Base-by-base conservation (phyloP, 768 basidiomycete genomes). In the Cystobasidium onofrii region DNA sequence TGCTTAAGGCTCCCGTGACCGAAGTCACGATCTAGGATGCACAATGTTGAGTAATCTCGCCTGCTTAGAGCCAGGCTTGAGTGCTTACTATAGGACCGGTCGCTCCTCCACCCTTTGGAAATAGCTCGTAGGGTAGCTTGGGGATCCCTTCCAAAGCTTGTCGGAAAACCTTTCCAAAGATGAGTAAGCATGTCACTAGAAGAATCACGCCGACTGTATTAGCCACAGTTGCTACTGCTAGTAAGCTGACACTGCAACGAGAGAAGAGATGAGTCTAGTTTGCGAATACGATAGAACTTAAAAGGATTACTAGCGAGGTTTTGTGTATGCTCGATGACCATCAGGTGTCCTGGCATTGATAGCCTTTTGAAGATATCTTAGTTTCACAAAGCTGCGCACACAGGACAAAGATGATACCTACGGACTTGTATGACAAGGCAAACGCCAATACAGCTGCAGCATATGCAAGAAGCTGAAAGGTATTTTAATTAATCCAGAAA, bases 301-400 rank as follows among this genome's bases (percentile, higher is more conserved):
- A 44, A 13, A 39, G 27, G 25, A 54, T 57, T 36, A 60, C 69
- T 71, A 71, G 13, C 54, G 10, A 39, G 69, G 23, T 27, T 71
- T 71, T 23, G 55, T 33, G 54, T 71, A 71, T 13, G 54, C 55
- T n/a, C 69, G 69, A 41, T 60, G 29, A 17, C 69, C 69, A 13
- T 71, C 52, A 36, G 33, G 12, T 2, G 69, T 71, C 29, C 69
- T 46, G 12, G 69, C 69, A 15, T 55, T 52, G 17, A 36, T 71
- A 23, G 52, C 63, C 63, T 64, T 12, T 6, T 2, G 4, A 9
- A n/a, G 2, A 61, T 12, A 20, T 29, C 2, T 31, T 31, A 39
- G 13, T 4, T 25, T 3, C 57, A 15, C 3, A 15, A 9, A 2
- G 25, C 18, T n/a, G 57, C 39, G 15, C 39, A 39, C 15, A 39